Evolutionary conservation across 1,284 basidiomycete species (phyloP), one percentile per base, ranked within the genome.

Genomic region (Hortiboletus rubellus): DNA sequence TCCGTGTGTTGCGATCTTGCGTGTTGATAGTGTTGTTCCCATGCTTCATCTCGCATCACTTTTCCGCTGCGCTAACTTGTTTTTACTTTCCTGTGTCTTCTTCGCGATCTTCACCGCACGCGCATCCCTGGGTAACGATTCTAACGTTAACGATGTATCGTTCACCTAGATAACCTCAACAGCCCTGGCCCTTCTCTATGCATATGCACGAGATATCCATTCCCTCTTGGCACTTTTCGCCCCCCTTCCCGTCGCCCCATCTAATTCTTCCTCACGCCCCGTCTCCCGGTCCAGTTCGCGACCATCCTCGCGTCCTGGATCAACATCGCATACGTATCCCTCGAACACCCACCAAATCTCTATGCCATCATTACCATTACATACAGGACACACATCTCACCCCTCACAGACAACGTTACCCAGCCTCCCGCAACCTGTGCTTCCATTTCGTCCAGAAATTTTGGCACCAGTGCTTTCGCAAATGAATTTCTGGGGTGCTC

Each of bases 391-490:
- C 6, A 17, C 38, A 11, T 55, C 60, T 15, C 49, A 62, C 11
- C 46, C 52, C 11, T 56, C 59, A 14, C 57, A 63, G 36, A 18
- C 44, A 22, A 8, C n/a, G 12, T 42, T 12, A 37, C 9, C 44
- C 12, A 47, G 30, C 27, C 27, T 40, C 27, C 31, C 30, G n/a
- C 46, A 33, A 22, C 50, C 58, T 24, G 47, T 40, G 4, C 34
- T 60, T 3, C 57, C 63, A 10, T 51, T 72, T 44, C 60, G 51
- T 7, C 42, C 52, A 10, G 63, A 91, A 87, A 81, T 89, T 40
- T 84, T 96, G 27, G 94, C 96, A 65, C 95, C 92, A 0, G 86
- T 89, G 0, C 81, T 96, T 0, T 87, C 84, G 17, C 89, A 89
- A 66, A 75, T 96, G 9, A 54, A 55, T 7, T 59, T 69, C 38